Base-by-base conservation (phyloP, 257 asterid genomes). In the Penstemon eatonii region DNA sequence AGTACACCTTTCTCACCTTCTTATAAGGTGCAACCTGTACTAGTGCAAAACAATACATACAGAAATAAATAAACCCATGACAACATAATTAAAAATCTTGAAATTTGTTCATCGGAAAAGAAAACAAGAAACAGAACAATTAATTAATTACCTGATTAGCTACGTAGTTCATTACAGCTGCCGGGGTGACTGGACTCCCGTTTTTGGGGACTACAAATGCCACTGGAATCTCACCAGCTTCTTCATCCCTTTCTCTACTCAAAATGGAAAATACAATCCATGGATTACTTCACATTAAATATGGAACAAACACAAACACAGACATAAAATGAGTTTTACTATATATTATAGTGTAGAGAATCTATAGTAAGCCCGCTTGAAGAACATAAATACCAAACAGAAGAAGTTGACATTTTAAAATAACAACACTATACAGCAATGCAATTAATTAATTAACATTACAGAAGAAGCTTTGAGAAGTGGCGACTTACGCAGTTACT, bases 151-250 rank as follows among this genome's bases (percentile, higher is more conserved):
- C 98, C 89, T 87, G 87, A 60, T 80, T 84, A 3, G 96, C 85
- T 33, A 89, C 89, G 50, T 80, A 89, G 63, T 75, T 77, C 33
- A 89, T 76, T 38, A 92, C 75, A 66, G 73, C 78, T 56, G 85
- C 76, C 70, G 80, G 74, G 5, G 89, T 78, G 72, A 84, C 73
- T 18, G 71, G 67, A 60, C 86, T 80, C 43, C 87, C 89, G 3
- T 81, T 70, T 67, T 73, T 86, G 43, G 60, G 81, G n/a, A 83
- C 96, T 3, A 87, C 88, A 76, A 86, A 87, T 39, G 96, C 98
- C 65, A 89, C 91, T 0, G 98, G 96, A 66, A 92, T 86, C 78
- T 92, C 98, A 41, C 96, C 98, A 6, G 87, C 91, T 71, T 86
- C 96, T 71, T 86, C 90, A 38, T 92, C 88, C 42, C 69, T 73